These are phyloP conservation scores for Gleditsia sinensis DNA, from an alignment of 306 rosid species.

Conservation along the genomic window DNA sequence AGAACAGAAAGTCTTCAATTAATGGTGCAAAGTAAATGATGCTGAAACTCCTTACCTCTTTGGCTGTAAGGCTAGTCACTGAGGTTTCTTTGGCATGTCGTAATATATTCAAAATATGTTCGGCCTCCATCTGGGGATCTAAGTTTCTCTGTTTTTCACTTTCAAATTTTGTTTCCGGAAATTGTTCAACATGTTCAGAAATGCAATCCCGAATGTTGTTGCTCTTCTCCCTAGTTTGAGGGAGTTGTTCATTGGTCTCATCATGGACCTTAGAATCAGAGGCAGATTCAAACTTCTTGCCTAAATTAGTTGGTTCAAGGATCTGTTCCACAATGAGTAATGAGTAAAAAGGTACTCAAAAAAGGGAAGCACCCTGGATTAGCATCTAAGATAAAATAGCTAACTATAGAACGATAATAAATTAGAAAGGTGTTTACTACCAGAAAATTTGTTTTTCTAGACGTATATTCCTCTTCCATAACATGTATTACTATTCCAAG, in stretches of 20 bases:
- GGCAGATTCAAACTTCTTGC: conserved; percentile 2
- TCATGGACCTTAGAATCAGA: neutral
- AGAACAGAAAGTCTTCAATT: conserved; percentile 13
- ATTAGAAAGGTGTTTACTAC: neutral
- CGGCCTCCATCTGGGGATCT: neutral
- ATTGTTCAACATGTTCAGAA: neutral
- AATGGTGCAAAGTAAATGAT: neutral
- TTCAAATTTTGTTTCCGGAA: neutral
- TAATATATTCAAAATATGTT: neutral
- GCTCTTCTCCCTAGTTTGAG: conserved; percentile 12
- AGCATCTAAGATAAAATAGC: neutral
- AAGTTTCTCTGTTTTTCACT: neutral
- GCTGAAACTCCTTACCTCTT: conserved; percentile 6
- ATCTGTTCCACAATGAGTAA: conserved; percentile 15
- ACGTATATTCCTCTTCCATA: neutral
- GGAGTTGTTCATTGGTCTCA: conserved; percentile 4
- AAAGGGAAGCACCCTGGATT: neutral
- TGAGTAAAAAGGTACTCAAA: neutral
- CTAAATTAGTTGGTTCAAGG: neutral
- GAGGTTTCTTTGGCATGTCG: neutral
- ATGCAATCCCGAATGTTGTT: conserved; percentile 4
- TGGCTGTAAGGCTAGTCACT: neutral
- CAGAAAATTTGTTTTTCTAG: neutral
- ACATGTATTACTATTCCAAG: neutral
- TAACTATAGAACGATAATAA: neutral